Evolutionary conservation across 2,329 filamentous ascomycete species (phyloP).

Genomic region (Apiospora pterosperma): DNA sequence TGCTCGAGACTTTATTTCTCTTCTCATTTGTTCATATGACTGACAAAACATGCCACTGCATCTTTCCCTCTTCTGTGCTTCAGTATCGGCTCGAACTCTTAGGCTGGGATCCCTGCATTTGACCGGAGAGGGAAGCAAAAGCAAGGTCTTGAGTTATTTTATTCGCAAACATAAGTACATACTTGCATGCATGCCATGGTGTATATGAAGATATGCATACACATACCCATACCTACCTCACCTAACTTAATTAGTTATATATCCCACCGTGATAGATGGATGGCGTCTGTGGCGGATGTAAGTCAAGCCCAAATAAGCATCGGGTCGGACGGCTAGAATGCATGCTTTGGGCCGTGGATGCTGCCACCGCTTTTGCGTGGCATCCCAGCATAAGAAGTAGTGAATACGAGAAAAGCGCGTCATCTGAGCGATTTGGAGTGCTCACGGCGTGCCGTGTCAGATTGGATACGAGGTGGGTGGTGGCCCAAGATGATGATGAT

Average conservation of each 20-base stretch:
- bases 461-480: not conserved
- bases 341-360: not conserved
- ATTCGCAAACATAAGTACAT: not conserved
- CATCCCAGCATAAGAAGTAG: not conserved
- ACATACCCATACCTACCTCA: no score
- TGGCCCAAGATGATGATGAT: not conserved
- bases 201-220: no score
- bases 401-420: slow-evolving; percentile 1
- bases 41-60: not conserved
- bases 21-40: not conserved
- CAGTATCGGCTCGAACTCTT: not conserved
- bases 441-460: not conserved
- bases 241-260: no score
- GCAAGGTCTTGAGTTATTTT: not conserved
- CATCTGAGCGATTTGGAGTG: not conserved
- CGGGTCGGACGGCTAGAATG: no score
- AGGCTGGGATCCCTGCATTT: not conserved
- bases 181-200: no score
- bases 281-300: no score
- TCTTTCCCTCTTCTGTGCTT: not conserved
- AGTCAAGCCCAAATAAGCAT: no score
- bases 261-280: no score
- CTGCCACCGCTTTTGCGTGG: not conserved
- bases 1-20: not conserved
- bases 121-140: not conserved